Conservation (phyloP, 768 basidiomycete species). For the Leucocoprinus leucothites region DNA sequence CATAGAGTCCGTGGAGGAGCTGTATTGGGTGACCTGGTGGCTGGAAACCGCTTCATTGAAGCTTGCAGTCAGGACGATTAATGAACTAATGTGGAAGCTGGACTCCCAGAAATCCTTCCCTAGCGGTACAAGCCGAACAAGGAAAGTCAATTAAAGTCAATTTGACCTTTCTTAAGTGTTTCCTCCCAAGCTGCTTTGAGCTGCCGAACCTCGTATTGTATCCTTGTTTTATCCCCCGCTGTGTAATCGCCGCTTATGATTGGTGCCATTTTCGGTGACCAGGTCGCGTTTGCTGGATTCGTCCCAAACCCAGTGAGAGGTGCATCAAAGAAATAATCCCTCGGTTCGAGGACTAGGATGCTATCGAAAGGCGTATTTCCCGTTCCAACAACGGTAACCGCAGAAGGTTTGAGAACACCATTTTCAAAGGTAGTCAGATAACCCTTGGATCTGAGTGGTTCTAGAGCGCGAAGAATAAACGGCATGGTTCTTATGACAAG, state of each 20-base stretch:
- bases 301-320: constrained; percentile 38
- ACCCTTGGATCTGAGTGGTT: constrained; percentile 40
- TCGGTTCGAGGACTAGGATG: constrained; percentile 38
- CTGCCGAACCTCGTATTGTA: no score
- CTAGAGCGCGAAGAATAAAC: constrained; percentile 38
- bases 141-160: no score
- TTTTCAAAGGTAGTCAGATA: constrained; percentile 45
- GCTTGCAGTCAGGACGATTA: no score
- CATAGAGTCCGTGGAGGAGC: no score
- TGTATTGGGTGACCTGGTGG: no score
- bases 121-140: no score
- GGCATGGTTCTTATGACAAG: constrained; percentile 32
- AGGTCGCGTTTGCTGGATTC: constrained; percentile 31
- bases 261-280: constrained; percentile 40
- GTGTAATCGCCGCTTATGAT: constrained; percentile 53
- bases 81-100: no score
- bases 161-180: no score
- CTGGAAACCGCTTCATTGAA: no score
- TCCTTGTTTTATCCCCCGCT: no score
- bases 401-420: constrained; percentile 30
- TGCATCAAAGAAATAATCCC: constrained; percentile 52
- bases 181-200: no score
- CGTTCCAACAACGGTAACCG: constrained; percentile 45
- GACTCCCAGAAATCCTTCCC: no score
- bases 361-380: constrained; percentile 49